A percentile compares a stretch with the other conserved stretches of the same genome.
Evolutionary conservation across 495 filamentous ascomycete genomes (phyloP).

Genomic region (Xylaria castorea): DNA sequence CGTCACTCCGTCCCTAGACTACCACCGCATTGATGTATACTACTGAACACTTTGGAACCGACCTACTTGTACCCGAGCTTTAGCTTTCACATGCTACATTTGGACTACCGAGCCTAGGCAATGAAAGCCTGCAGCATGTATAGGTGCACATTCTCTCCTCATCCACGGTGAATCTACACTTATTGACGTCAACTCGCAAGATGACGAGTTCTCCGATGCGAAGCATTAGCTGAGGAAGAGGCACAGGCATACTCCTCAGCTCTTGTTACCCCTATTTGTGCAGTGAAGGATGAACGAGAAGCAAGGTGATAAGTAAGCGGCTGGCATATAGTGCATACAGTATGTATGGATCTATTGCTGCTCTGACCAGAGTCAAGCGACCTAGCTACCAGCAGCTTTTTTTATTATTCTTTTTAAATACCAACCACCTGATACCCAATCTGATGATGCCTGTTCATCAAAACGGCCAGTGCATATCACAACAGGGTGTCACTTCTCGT

Average conservation of each 20-base stretch:
- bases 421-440: slow-evolving; percentile 10
- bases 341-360: slow-evolving; percentile 13
- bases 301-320: slow-evolving; percentile 19
- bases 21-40: slow-evolving; percentile 4
- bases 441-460: slow-evolving; percentile 21
- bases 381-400: not conserved
- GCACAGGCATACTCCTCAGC: not conserved
- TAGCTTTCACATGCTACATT: slow-evolving; percentile 3
- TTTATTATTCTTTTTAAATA: not conserved
- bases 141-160: slow-evolving; percentile 2
- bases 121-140: not conserved
- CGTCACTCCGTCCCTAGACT: slow-evolving; percentile 16
- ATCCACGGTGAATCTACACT: not conserved
- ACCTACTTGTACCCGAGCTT: not conserved
- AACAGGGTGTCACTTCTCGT: slow-evolving; percentile 18
- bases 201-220: not conserved
- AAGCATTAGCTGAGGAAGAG: slow-evolving; percentile 1
- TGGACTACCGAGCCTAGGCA: not conserved
- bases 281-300: slow-evolving; percentile 3
- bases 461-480: slow-evolving; percentile 23
- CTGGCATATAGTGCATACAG: not conserved
- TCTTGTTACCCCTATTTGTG: slow-evolving; percentile 17
- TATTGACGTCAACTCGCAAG: not conserved
- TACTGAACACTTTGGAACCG: not conserved
- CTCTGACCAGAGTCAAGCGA: slow-evolving; percentile 15